Evolutionary conservation across 1,284 basidiomycete genomes (phyloP).

Genomic region (Leccinum laetum): DNA sequence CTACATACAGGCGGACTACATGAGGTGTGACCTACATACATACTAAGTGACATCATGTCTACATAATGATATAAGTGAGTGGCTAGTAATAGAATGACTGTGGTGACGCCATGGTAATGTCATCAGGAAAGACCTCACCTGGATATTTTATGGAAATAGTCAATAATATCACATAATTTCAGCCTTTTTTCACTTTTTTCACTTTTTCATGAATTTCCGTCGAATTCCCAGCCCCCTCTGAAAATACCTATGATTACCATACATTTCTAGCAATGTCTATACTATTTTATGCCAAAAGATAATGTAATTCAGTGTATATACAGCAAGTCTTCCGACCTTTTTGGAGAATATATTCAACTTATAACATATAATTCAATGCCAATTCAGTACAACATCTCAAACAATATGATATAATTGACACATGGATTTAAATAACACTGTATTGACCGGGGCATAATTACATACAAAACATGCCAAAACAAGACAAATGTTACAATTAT

Average conservation of each 20-base stretch:
- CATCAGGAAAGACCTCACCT: not conserved
- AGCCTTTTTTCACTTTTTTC: not conserved
- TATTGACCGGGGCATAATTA: not conserved
- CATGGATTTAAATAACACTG: not conserved
- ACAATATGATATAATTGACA: not conserved
- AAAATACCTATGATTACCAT: not conserved
- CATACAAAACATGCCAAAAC: not conserved
- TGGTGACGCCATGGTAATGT: too few relatives aligned
- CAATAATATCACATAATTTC: not conserved
- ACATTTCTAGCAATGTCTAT: not conserved
- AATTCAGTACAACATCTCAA: not conserved
- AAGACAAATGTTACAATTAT: not conserved
- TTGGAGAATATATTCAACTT: not conserved
- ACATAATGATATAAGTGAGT: too few relatives aligned
- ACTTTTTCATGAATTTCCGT: not conserved
- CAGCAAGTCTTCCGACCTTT: not conserved
- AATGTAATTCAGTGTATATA: not conserved
- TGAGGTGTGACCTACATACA: too few relatives aligned
- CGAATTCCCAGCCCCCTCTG: not conserved
- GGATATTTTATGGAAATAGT: not conserved
- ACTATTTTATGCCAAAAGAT: not conserved
- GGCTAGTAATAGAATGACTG: too few relatives aligned
- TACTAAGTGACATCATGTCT: too few relatives aligned
- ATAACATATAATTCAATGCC: not conserved
- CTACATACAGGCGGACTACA: too few relatives aligned